Evolutionary conservation across 257 asterid species (phyloP).

Genomic region (Anisodus tanguticus): DNA sequence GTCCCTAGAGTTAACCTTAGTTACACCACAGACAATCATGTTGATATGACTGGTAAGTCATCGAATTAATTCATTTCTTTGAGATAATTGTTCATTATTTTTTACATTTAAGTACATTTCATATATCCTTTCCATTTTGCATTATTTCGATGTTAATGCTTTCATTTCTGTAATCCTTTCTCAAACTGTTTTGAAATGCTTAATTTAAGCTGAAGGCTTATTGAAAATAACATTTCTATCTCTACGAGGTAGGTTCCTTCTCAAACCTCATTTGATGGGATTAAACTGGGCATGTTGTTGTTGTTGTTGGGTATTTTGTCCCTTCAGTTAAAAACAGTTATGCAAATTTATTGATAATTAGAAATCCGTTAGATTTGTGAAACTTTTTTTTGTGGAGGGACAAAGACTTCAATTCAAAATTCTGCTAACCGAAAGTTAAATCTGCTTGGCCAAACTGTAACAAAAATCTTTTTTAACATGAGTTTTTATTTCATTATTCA

Average conservation of each 20-base stretch:
- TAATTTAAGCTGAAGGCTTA: too few relatives aligned
- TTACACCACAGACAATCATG: conserved; percentile 37
- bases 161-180: too few relatives aligned
- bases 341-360: background rate
- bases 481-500: conserved; percentile 20
- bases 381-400: background rate
- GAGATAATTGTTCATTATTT: background rate
- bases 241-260: too few relatives aligned
- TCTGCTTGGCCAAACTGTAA: background rate
- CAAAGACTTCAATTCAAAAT: background rate
- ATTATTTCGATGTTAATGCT: too few relatives aligned
- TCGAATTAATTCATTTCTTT: conserved; percentile 24
- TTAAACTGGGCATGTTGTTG: too few relatives aligned
- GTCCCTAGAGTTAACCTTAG: conserved; percentile 35
- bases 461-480: background rate
- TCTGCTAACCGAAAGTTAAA: background rate
- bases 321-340: background rate
- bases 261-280: too few relatives aligned
- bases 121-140: too few relatives aligned
- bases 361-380: background rate
- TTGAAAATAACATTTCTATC: too few relatives aligned
- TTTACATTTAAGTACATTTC: background rate
- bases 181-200: too few relatives aligned
- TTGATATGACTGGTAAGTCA: conserved; percentile 34
- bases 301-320: background rate